A percentile compares a stretch with the other conserved stretches of the same genome.
These are phyloP conservation scores for Cyberlindnera maclurae DNA, from an alignment of 805 yeast species.

Conservation along the genomic window DNA sequence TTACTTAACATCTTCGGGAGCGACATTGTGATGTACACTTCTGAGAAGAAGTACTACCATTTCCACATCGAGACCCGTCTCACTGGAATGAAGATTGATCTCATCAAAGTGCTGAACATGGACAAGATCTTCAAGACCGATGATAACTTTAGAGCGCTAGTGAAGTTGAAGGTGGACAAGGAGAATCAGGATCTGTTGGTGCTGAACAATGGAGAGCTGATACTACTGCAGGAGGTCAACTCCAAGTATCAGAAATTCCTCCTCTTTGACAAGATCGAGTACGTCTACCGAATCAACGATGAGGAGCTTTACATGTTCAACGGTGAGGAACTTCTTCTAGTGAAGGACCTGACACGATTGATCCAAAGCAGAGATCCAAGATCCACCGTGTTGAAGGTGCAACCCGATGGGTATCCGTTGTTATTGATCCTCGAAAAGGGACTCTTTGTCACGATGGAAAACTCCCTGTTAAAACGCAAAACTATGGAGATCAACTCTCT, in stretches of 20 bases:
- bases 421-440: conserved; percentile 23
- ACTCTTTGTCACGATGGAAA: conserved; percentile 37
- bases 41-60: conserved; percentile 15
- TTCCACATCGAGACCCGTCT: conserved; percentile 16
- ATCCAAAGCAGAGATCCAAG: conserved; percentile 6
- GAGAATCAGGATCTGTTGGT: conserved; percentile 16
- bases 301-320: conserved; percentile 29
- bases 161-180: conserved; percentile 7
- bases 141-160: conserved; percentile 8
- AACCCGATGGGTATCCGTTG: conserved; percentile 26
- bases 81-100: conserved; percentile 17
- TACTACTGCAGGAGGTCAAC: conserved; percentile 12
- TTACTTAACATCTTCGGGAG: conserved; percentile 16
- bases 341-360: conserved; percentile 13
- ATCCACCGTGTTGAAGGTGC: conserved; percentile 21
- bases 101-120: conserved; percentile 11
- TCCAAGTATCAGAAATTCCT: conserved; percentile 10
- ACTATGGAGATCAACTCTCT: conserved; percentile 28
- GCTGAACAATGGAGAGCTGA: conserved; percentile 21
- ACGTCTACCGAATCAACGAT: conserved; percentile 17
- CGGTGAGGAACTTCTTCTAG: conserved; percentile 29
- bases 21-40: conserved; percentile 18
- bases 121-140: conserved; percentile 11
- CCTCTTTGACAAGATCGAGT: conserved; percentile 22
- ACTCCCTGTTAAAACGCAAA: conserved; percentile 23